Conservation (phyloP, 768 basidiomycete genomes). For the Serendipita vermifera region DNA sequence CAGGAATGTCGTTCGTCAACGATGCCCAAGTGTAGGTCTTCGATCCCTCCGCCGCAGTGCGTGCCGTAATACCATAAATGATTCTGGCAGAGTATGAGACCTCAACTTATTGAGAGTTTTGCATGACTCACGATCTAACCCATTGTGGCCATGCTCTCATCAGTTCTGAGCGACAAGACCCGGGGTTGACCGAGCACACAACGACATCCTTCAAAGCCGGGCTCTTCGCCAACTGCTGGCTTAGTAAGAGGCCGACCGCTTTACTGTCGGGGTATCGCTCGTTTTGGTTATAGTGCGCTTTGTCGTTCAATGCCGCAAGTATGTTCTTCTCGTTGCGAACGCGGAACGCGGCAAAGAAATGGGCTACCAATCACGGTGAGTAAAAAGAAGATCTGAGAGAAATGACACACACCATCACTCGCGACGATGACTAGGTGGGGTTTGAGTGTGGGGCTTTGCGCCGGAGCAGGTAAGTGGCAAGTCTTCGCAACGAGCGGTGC, state of each 20-base stretch:
- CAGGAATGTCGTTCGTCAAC: neutral
- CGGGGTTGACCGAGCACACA: conserved; percentile 11
- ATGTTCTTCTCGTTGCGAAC: neutral
- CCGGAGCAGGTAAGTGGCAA: neutral
- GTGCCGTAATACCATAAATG: neutral
- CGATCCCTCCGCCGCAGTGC: neutral
- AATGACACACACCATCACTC: neutral
- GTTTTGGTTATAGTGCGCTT: neutral
- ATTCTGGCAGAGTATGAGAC: neutral
- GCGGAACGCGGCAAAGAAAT: neutral
- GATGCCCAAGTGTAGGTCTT: neutral
- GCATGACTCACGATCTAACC: no score
- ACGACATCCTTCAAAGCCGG: neutral
- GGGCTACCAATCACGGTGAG: neutral
- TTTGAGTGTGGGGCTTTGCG: neutral
- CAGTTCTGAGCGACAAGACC: conserved; percentile 12
- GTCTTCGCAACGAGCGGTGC: neutral
- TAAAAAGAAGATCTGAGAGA: no score
- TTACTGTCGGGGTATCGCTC: neutral
- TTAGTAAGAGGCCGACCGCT: neutral
- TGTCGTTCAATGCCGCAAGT: conserved; percentile 1
- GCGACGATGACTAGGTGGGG: neutral
- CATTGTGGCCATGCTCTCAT: no score
- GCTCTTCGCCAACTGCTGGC: neutral
- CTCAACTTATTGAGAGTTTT: no score